Conservation (phyloP, 306 rosid genomes). For the Carpinus fangiana region DNA sequence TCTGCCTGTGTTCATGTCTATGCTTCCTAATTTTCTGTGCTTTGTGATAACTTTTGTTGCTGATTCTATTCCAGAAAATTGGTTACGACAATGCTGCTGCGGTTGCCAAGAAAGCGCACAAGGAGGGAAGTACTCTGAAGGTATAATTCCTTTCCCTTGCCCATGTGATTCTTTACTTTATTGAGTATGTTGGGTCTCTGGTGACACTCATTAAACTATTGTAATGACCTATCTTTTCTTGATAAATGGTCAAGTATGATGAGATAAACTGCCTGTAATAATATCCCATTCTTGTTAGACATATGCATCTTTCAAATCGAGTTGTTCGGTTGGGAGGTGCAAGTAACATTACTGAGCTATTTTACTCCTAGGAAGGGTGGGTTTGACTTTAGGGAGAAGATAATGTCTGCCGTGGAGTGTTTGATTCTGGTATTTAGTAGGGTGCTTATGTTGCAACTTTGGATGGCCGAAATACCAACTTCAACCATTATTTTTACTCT, state of each 20-base stretch:
- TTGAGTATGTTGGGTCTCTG: slow-evolving; percentile 10
- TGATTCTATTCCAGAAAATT: slow-evolving; percentile 69
- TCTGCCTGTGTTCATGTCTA: neutral
- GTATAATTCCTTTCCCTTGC: slow-evolving; percentile 40
- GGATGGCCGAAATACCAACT: slow-evolving; percentile 16
- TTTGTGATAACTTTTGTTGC: slow-evolving; percentile 18
- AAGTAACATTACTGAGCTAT: slow-evolving; percentile 6
- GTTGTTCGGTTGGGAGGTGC: neutral
- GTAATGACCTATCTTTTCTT: neutral
- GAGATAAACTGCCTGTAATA: neutral
- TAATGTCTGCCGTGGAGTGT: slow-evolving; percentile 16
- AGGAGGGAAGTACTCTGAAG: slow-evolving; percentile 91
- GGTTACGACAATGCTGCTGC: slow-evolving; percentile 99
- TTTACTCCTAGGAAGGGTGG: slow-evolving; percentile 13
- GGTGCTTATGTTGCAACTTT: neutral
- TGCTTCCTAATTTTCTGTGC: neutral
- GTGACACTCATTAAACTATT: neutral
- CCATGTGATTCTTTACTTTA: slow-evolving; percentile 10
- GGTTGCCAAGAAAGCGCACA: slow-evolving; percentile 97
- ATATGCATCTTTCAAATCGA: neutral
- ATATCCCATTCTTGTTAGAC: neutral
- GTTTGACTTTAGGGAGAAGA: slow-evolving; percentile 8
- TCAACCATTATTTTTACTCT: slow-evolving; percentile 23
- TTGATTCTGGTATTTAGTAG: slow-evolving; percentile 7
- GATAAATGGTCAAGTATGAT: neutral